Percentiles rank a stretch among this genome's conserved stretches.
Conservation (phyloP, 148 eudicot genomes). For the Agrostemma githago region DNA sequence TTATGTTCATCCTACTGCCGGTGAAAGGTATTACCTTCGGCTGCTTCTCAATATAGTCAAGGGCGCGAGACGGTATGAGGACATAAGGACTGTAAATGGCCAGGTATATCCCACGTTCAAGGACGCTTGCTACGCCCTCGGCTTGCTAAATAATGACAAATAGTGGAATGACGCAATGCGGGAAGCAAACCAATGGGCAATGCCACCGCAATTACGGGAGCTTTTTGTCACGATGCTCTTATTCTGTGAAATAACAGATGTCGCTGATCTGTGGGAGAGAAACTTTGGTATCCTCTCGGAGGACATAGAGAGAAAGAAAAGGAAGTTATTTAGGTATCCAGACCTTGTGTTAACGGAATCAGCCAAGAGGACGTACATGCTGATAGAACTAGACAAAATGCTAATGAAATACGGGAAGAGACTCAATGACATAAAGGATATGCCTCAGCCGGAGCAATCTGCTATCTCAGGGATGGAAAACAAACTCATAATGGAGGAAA, state of each 20-base stretch:
- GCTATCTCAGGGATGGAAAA: not conserved
- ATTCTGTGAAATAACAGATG: conserved; percentile 6
- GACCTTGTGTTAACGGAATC: not conserved
- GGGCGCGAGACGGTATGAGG: not conserved
- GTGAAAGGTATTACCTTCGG: not conserved
- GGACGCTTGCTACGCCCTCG: not conserved
- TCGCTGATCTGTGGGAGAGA: not conserved
- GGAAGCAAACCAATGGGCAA: conserved; percentile 10
- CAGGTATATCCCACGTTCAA: not conserved
- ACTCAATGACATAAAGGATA: not conserved
- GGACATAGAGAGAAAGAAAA: not conserved
- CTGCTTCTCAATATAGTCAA: not conserved
- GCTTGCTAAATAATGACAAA: not conserved
- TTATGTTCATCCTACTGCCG: not conserved
- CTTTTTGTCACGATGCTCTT: conserved; percentile 9
- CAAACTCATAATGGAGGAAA: not conserved
- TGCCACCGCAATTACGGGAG: not conserved
- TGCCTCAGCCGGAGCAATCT: not conserved
- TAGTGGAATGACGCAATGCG: not conserved
- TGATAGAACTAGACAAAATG: not conserved
- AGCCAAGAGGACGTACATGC: not conserved
- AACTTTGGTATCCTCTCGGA: not conserved
- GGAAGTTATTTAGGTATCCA: not conserved
- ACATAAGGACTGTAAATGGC: not conserved
- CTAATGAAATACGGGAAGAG: not conserved